These are phyloP conservation scores for Linum lewisii DNA, from an alignment of 345 rosid species.

Conservation along the genomic window DNA sequence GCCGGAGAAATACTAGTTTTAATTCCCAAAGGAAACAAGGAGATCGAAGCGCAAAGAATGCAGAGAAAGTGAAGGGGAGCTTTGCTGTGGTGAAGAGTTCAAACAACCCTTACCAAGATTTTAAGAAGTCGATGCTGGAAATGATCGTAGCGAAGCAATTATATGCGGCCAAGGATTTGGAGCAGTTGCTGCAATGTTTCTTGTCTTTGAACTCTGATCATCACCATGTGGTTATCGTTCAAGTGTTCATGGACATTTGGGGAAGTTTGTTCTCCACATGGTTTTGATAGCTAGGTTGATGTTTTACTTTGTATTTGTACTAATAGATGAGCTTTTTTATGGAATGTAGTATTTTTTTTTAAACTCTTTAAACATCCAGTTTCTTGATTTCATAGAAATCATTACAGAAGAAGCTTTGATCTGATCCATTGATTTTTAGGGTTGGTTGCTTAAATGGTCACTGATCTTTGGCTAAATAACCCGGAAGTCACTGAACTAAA, in stretches of 20 bases:
- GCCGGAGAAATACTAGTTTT: conserved; percentile 1
- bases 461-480: too few relatives aligned
- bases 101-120: conserved; percentile 56
- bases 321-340: too few relatives aligned
- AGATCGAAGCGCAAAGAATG: conserved; percentile 18
- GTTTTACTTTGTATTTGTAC: too few relatives aligned
- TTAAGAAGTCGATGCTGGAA: conserved; percentile 71
- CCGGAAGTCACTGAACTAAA: too few relatives aligned
- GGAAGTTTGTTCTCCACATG: conserved; percentile 32
- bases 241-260: conserved; percentile 63
- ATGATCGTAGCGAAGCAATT: conserved; percentile 75
- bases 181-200: conserved; percentile 66
- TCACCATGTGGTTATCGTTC: conserved; percentile 53
- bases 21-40: conserved; percentile 13
- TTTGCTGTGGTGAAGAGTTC: conserved; percentile 83
- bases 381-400: too few relatives aligned
- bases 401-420: too few relatives aligned
- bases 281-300: too few relatives aligned
- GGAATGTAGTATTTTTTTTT: too few relatives aligned
- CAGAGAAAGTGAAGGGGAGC: conserved; percentile 51
- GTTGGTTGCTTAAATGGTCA: too few relatives aligned
- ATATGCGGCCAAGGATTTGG: conserved; percentile 44
- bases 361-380: too few relatives aligned
- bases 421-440: too few relatives aligned
- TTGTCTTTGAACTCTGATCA: conserved; percentile 51